phyloP scores from a whole-genome alignment of 2,329 filamentous ascomycete genomes.

The Xylaria arbuscula region DNA sequence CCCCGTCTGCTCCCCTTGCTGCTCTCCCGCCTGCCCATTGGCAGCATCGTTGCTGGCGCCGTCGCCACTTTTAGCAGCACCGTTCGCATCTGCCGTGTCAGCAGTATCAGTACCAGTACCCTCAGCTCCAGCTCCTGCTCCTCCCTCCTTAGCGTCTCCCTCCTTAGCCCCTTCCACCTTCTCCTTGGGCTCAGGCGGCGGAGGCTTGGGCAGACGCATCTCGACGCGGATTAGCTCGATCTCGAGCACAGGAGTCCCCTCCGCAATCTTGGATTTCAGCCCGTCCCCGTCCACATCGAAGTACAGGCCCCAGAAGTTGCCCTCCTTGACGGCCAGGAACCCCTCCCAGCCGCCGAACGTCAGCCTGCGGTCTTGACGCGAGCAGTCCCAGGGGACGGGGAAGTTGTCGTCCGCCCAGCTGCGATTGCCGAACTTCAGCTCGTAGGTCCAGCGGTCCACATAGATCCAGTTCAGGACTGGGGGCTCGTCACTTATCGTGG shows the following conservation, averaged over 20 bases:
- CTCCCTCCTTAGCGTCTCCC: no score
- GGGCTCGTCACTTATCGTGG: slow-evolving; percentile 59
- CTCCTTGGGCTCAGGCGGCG: slow-evolving; percentile 29
- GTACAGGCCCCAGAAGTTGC: slow-evolving; percentile 59
- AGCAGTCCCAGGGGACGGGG: slow-evolving; percentile 62
- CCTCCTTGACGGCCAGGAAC: slow-evolving; percentile 60
- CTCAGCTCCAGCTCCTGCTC: slow-evolving; percentile 6
- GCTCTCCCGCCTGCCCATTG: background rate
- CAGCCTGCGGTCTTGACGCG: slow-evolving; percentile 61
- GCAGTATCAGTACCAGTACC: no score
- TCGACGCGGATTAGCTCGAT: slow-evolving; percentile 65
- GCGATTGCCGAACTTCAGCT: slow-evolving; percentile 59
- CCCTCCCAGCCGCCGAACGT: slow-evolving; percentile 62
- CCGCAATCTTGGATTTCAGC: slow-evolving; percentile 56
- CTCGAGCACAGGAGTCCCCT: slow-evolving; percentile 62
- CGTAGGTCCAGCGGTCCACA: slow-evolving; percentile 57
- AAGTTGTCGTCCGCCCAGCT: slow-evolving; percentile 56
- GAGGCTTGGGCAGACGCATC: slow-evolving; percentile 49
- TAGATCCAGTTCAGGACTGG: slow-evolving; percentile 64
- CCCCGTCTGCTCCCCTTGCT: background rate
- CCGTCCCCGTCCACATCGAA: slow-evolving; percentile 60
- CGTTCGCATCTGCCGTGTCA: slow-evolving; percentile 24
- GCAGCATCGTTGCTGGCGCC: background rate
- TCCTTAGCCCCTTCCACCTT: background rate
- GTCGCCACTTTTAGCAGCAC: background rate